Evolutionary conservation across 1,284 basidiomycete genomes (phyloP).

Genomic region (Rhizoctonia solani): DNA sequence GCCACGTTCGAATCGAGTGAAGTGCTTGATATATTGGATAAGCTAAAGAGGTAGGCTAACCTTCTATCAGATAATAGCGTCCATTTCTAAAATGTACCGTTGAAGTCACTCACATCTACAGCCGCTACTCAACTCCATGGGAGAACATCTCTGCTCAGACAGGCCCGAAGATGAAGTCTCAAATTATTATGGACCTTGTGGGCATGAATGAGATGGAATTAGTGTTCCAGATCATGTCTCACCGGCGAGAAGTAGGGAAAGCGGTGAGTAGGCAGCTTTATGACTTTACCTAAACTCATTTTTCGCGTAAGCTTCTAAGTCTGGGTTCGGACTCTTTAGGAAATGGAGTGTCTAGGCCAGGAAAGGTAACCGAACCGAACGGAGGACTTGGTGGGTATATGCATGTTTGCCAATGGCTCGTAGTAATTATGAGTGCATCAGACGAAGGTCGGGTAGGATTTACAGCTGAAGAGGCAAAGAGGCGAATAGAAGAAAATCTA

Average conservation of each 20-base stretch:
- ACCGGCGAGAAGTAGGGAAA: constrained; percentile 26
- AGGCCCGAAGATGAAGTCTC: constrained; percentile 72
- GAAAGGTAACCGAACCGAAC: constrained; percentile 41
- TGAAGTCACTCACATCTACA: constrained; percentile 5
- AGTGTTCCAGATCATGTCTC: constrained; percentile 19
- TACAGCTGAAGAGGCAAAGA: constrained; percentile 60
- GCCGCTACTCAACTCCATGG: constrained; percentile 3
- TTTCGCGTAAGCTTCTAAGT: neutral
- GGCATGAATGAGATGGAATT: constrained; percentile 83
- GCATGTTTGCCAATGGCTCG: constrained; percentile 5
- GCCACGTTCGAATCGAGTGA: neutral
- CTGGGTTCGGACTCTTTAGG: constrained; percentile 41
- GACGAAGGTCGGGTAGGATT: constrained; percentile 46
- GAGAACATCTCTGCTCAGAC: constrained; percentile 18
- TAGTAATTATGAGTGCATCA: constrained; percentile 25
- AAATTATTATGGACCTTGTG: constrained; percentile 78
- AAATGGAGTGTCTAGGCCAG: constrained; percentile 40
- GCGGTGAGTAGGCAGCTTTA: constrained; percentile 38
- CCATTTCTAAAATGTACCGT: neutral
- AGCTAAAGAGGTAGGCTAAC: constrained; percentile 1
- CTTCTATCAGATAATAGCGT: neutral
- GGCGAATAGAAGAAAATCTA: constrained; percentile 68
- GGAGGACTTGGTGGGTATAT: constrained; percentile 25
- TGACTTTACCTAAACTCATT: constrained; percentile 44
- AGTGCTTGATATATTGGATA: neutral